Evolutionary conservation across 106 monocot genomes (phyloP).

Genomic region (Platanthera guangdongensis): DNA sequence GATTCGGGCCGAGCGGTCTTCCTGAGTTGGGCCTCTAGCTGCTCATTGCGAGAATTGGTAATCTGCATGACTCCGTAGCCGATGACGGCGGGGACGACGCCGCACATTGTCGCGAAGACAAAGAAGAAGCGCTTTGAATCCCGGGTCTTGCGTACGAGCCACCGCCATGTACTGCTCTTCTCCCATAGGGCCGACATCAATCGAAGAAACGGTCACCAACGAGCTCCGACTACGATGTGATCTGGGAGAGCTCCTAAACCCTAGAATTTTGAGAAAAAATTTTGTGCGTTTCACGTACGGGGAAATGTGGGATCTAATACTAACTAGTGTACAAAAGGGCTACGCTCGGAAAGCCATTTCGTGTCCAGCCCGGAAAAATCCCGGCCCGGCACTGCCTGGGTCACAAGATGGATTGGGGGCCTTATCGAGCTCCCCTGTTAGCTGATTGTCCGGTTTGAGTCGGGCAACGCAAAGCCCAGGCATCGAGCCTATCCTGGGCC

Average conservation of each 20-base stretch:
- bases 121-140: conserved; percentile 94
- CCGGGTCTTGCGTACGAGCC: conserved; percentile 76
- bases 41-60: conserved; percentile 79
- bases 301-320: no score
- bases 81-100: conserved; percentile 72
- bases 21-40: conserved; percentile 85
- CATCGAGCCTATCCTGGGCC: no score
- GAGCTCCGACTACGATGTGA: not conserved
- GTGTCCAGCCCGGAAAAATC: no score
- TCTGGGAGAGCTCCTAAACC: not conserved
- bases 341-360: no score
- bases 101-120: conserved; percentile 74
- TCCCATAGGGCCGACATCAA: conserved; percentile 62
- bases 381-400: no score
- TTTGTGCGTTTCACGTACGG: no score
- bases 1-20: conserved; percentile 74
- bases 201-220: not conserved
- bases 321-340: no score
- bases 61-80: conserved; percentile 82
- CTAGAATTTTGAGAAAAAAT: not conserved
- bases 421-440: no score
- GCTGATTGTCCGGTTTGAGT: no score
- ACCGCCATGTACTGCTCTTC: conserved; percentile 88
- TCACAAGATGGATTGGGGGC: no score
- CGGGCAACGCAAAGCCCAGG: no score